Evolutionary conservation across 1,284 basidiomycete genomes (phyloP).

Genomic region (Ustilago xerochloae): DNA sequence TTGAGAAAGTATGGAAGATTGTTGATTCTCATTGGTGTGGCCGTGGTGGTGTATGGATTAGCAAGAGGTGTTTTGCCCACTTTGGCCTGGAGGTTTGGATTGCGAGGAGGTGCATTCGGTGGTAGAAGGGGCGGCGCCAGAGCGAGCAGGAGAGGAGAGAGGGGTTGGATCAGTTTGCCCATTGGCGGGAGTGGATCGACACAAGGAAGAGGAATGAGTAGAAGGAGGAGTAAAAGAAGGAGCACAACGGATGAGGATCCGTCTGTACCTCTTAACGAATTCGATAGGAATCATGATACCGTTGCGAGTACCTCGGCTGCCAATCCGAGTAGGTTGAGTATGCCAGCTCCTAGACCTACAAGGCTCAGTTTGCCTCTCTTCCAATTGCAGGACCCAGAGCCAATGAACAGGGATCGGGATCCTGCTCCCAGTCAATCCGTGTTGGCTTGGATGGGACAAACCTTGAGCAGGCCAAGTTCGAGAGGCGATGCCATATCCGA

Average conservation of each 20-base stretch:
- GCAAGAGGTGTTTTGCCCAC: slow-evolving; percentile 42
- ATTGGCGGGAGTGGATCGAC: too few species aligned
- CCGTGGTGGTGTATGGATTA: slow-evolving; percentile 45
- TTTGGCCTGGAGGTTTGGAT: slow-evolving; percentile 19
- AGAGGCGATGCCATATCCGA: slow-evolving; percentile 37
- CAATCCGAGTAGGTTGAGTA: slow-evolving; percentile 21
- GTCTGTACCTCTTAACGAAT: slow-evolving; percentile 18
- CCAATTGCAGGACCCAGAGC: slow-evolving; percentile 48
- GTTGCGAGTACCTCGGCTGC: slow-evolving; percentile 30
- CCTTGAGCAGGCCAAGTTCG: slow-evolving; percentile 35
- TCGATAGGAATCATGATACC: slow-evolving; percentile 12
- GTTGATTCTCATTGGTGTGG: slow-evolving; percentile 54
- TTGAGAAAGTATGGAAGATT: slow-evolving; percentile 60
- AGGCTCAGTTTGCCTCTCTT: slow-evolving; percentile 47
- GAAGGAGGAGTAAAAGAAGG: slow-evolving; percentile 24
- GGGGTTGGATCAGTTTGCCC: slow-evolving; percentile 50
- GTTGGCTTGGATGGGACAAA: slow-evolving; percentile 52
- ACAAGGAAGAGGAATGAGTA: too few species aligned
- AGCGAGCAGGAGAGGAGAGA: slow-evolving; percentile 5
- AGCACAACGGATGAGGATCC: slow-evolving; percentile 31
- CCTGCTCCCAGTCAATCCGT: slow-evolving; percentile 38
- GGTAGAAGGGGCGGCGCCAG: slow-evolving; percentile 1
- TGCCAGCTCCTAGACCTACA: slow-evolving; percentile 43
- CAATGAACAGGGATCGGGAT: slow-evolving; percentile 9
- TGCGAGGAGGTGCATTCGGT: slow-evolving; percentile 22